Percentiles rank a stretch among this genome's conserved stretches.
phyloP scores from a whole-genome alignment of 345 rosid genomes.

The Eucalyptus coolabah region DNA sequence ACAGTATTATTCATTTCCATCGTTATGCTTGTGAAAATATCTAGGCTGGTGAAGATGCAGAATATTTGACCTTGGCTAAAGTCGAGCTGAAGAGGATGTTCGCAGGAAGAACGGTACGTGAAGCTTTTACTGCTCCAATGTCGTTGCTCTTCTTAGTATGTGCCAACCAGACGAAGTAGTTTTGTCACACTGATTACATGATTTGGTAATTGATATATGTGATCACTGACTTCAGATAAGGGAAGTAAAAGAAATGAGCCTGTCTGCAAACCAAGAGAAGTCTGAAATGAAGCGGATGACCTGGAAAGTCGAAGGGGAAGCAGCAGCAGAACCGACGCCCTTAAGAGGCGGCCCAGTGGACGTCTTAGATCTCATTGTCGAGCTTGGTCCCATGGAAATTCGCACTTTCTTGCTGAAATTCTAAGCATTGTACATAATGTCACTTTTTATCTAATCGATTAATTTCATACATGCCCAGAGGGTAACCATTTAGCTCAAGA shows the following conservation, averaged over 20 bases:
- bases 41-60: conserved; percentile 52
- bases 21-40: not conserved
- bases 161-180: not conserved
- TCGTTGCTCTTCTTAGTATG: not conserved
- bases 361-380: conserved; percentile 29
- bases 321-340: not conserved
- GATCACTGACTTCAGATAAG: conserved; percentile 27
- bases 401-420: conserved; percentile 51
- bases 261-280: conserved; percentile 56
- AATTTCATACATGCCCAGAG: not conserved
- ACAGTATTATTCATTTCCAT: not conserved
- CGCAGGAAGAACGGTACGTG: conserved; percentile 30
- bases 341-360: conserved; percentile 45
- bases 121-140: not conserved
- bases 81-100: conserved; percentile 78
- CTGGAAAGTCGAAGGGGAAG: conserved; percentile 60
- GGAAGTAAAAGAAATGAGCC: conserved; percentile 59
- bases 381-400: conserved; percentile 75
- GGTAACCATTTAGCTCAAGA: not conserved
- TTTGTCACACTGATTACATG: not conserved
- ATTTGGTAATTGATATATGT: not conserved
- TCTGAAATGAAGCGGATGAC: conserved; percentile 47
- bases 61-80: conserved; percentile 35
- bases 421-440: not conserved
- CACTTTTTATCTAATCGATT: not conserved